Base-by-base conservation (phyloP, 176 grass and related monocot species). In the Triticum timopheevii region DNA sequence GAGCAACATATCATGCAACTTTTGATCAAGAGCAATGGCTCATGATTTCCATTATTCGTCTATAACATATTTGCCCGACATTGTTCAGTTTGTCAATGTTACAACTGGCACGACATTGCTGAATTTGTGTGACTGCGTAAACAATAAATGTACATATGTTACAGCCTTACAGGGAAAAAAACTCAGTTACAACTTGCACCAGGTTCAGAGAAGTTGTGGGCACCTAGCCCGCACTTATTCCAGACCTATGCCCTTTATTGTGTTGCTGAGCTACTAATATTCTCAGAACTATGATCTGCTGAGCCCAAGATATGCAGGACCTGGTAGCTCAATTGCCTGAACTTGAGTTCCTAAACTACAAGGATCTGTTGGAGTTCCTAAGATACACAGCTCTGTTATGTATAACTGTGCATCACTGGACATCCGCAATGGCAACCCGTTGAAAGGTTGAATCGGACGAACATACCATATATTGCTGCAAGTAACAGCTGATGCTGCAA, bases 81-180 rank as follows among this genome's bases (percentile, higher is more conserved):
- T 67, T 19, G 52, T 73, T 65, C 34, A 13, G 34, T 76, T 58
- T 64, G 20, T 75, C 34, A 12, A 54, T 38, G 24, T 47, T 64
- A 68, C 31, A 24, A 73, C n/a, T 31, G 79, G 31, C 24, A 13
- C 9, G 9, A 24, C 65, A 36, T 59, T 23, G 38, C 64, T 73
- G 13, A 7, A 19, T 75, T 33, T 72, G 25, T 75, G 24, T 52
- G 77, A 40, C 52, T 61, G 52, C 34, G 28, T 42, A 5, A 39
- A 62, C 6, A 62, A 83, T 74, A 83, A 3, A 61, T 83, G 47
- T 84, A 76, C 40, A 50, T n/a, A 28, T 66, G 69, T 40, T 67
- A 54, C 58, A 71, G 36, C 28, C 45, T 76, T 76, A 31, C 2
- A 52, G 23, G n/a, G 36, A 7, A 45, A 65, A 6, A 67, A 28